phyloP scores from a whole-genome alignment of 192 early-diverging fungal genomes.

The Entomortierella beljakovae region DNA sequence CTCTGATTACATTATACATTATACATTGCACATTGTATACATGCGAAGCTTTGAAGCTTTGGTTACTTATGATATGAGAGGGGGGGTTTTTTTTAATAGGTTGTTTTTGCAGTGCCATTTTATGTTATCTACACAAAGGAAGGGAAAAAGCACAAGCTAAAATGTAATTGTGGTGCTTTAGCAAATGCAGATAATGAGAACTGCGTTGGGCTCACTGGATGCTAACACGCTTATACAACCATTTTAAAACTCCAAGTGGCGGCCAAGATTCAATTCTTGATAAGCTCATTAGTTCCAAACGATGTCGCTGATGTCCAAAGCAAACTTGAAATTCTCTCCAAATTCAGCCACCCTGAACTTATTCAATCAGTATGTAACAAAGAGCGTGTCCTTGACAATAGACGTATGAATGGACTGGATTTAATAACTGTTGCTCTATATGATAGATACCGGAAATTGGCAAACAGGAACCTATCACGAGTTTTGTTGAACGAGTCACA shows the following conservation, averaged over 20 bases:
- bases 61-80: not conserved
- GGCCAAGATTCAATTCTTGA: constrained; percentile 41
- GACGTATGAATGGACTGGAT: not conserved
- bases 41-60: not conserved
- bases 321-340: constrained; percentile 26
- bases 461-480: constrained; percentile 21
- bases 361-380: constrained; percentile 11
- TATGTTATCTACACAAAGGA: constrained; percentile 9
- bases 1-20: not conserved
- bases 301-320: constrained; percentile 33
- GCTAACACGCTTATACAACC: too few relatives aligned
- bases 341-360: constrained; percentile 25
- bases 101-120: constrained; percentile 47
- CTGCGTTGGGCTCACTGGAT: too few relatives aligned
- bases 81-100: not conserved
- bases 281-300: constrained; percentile 38
- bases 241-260: constrained; percentile 5
- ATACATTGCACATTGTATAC: not conserved
- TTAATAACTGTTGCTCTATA: not conserved
- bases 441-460: constrained; percentile 28
- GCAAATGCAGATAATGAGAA: too few relatives aligned
- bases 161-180: constrained; percentile 13
- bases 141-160: constrained; percentile 6
- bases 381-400: not conserved
- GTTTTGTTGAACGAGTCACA: constrained; percentile 17